These are phyloP conservation scores for Chaetomidium leptoderma DNA, from an alignment of 495 filamentous ascomycete species.

Conservation along the genomic window DNA sequence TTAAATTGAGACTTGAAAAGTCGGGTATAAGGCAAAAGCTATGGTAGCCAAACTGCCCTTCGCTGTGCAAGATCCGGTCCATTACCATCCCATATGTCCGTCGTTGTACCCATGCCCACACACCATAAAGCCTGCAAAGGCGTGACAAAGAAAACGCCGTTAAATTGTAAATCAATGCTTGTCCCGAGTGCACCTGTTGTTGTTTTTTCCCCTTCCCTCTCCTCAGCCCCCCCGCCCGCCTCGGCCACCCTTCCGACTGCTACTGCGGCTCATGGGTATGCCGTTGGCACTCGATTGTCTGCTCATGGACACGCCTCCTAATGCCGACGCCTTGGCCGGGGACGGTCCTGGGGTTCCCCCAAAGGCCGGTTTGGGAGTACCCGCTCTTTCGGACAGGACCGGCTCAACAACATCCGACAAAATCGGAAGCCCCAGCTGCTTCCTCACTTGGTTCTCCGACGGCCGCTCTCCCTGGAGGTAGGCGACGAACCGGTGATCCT, in stretches of 20 bases:
- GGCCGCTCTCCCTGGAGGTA: constrained; percentile 42
- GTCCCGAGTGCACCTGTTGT: neutral
- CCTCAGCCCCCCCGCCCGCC: constrained; percentile 27
- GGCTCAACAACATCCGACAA: constrained; percentile 31
- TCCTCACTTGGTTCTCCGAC: constrained; percentile 41
- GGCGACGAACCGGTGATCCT: constrained; percentile 35
- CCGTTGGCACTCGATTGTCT: constrained; percentile 48
- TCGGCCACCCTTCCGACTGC: constrained; percentile 33
- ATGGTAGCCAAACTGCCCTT: neutral
- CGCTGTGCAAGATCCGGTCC: neutral
- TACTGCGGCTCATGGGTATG: constrained; percentile 48
- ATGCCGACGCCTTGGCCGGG: constrained; percentile 23
- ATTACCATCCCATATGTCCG: neutral
- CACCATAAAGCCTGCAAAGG: neutral
- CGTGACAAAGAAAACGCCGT: neutral
- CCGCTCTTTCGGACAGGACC: constrained; percentile 19
- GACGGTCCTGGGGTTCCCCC: constrained; percentile 29
- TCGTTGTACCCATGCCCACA: neutral
- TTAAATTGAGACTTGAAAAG: neutral
- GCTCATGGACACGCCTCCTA: constrained; percentile 46
- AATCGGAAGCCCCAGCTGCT: constrained; percentile 39
- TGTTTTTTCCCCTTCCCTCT: neutral
- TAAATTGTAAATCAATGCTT: neutral
- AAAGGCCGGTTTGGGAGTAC: constrained; percentile 28
- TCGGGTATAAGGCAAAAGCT: constrained; percentile 8